Conservation (phyloP, 768 basidiomycete genomes). For the Termitomyces sp. region DNA sequence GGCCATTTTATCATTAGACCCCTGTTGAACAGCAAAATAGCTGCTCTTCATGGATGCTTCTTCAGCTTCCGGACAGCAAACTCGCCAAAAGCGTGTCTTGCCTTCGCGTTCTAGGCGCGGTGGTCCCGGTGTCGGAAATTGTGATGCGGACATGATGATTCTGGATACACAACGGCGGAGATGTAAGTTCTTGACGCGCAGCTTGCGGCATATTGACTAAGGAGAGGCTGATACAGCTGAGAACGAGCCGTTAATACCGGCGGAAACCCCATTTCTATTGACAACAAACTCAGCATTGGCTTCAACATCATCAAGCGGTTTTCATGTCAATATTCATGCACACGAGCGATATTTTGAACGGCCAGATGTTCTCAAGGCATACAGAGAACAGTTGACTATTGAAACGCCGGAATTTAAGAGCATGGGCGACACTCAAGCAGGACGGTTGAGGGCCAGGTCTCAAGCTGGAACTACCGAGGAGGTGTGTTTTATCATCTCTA, state of each 20-base stretch:
- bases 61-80: slow-evolving; percentile 25
- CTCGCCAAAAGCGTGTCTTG: slow-evolving; percentile 71
- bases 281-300: slow-evolving; percentile 63
- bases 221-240: slow-evolving; percentile 42
- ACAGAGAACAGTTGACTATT: slow-evolving; percentile 62
- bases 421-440: slow-evolving; percentile 40
- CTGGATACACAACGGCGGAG: slow-evolving; percentile 74
- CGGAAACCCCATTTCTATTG: slow-evolving; percentile 58
- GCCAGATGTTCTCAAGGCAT: slow-evolving; percentile 69
- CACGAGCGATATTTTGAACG: slow-evolving; percentile 75
- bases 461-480: slow-evolving; percentile 49
- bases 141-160: slow-evolving; percentile 79
- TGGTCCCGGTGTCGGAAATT: slow-evolving; percentile 73
- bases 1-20: neutral
- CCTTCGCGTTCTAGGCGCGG: slow-evolving; percentile 79
- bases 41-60: slow-evolving; percentile 29
- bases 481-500: slow-evolving; percentile 37
- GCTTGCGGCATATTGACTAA: neutral
- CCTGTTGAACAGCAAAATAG: slow-evolving; percentile 1
- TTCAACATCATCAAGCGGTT: slow-evolving; percentile 32
- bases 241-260: slow-evolving; percentile 66
- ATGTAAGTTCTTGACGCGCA: slow-evolving; percentile 41
- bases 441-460: slow-evolving; percentile 59
- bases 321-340: slow-evolving; percentile 49
- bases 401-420: slow-evolving; percentile 71